Base-by-base conservation (phyloP, 345 rosid species). In the Fremontodendron californicum region DNA sequence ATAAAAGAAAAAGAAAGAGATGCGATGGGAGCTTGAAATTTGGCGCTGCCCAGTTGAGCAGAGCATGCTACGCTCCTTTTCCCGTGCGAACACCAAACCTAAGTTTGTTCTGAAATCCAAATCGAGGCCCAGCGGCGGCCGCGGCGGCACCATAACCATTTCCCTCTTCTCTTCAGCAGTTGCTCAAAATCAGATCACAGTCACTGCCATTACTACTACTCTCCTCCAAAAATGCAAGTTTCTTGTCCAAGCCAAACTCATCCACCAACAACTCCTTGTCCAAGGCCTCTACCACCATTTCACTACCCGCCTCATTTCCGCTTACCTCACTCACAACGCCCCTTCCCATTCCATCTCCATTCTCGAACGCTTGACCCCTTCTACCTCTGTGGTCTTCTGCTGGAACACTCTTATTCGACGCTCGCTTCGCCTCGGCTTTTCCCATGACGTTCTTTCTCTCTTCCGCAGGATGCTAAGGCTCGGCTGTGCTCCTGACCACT, bases 371-470 rank as follows among this genome's bases (percentile, higher is more conserved):
- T 82, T 87, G 31, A 33, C 83, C 9, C 89, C 97, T 0, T 90
- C 91, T 35, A 66, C 85, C 64, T 73, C 75, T 40, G 80, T 88
- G 19, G 88, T 90, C 71, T 92, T 83, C 86, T 88, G 87, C 82
- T 92, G 95, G 97, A 93, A 93, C 79, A 75, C 84, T 68, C 89
- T 92, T 58, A 90, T 94, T 43, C 92, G 91, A 48, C 65, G 74
- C 33, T 76, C 79, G 61, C 80, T 89, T 58, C 82, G 42, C n/a
- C 80, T 82, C 57, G 87, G 89, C 8, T 79, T 81, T 21, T 75
- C 40, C 31, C 81, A 62, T 21, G 85, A 88, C 5, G 83, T 77
- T 19, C 82, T 92, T 35, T 70, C 72, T 64, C 77, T 85, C 5
- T 87, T 86, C 65, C 79, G 82, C 39, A 71, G 60, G 31, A 89